Evolutionary conservation across 139 green algal species (phyloP).

Genomic region (Chlamydomonas asymmetrica): DNA sequence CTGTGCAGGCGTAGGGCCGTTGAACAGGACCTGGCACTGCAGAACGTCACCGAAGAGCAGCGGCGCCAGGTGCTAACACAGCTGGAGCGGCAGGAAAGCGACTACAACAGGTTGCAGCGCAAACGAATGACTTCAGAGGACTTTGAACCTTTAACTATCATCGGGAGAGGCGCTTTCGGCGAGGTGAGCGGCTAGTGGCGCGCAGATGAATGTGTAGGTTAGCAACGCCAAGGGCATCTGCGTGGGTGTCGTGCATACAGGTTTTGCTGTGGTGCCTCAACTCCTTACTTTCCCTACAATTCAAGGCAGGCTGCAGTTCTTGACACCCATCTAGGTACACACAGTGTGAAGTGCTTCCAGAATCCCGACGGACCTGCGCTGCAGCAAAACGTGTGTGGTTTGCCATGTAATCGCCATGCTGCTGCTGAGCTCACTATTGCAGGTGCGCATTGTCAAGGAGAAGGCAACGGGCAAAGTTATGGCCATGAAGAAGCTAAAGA

Average conservation of each 20-base stretch:
- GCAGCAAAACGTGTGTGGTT: not conserved
- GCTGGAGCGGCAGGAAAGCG: conserved; percentile 72
- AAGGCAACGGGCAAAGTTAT: conserved; percentile 80
- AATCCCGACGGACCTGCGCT: not conserved
- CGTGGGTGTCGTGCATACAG: not conserved
- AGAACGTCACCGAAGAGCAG: conserved; percentile 66
- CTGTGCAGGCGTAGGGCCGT: conserved; percentile 66
- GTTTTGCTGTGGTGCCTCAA: not conserved
- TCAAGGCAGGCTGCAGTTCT: not conserved
- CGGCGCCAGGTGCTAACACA: conserved; percentile 49
- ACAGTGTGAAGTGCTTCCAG: not conserved
- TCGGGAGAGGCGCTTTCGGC: conserved; percentile 95
- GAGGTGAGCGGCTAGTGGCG: conserved; percentile 63
- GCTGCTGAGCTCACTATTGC: not conserved
- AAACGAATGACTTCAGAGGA: conserved; percentile 83
- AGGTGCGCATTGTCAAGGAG: conserved; percentile 89
- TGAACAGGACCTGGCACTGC: conserved; percentile 67
- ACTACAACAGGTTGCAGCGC: conserved; percentile 85
- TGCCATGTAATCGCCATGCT: not conserved
- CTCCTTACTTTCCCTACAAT: not conserved
- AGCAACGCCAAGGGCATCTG: too few relatives aligned
- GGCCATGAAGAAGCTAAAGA: conserved; percentile 98
- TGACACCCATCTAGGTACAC: not conserved
- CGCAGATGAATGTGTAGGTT: not conserved
- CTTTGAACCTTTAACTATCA: conserved; percentile 96